Conservation (phyloP, 257 asterid genomes). For the Primulina huaijiensis region DNA sequence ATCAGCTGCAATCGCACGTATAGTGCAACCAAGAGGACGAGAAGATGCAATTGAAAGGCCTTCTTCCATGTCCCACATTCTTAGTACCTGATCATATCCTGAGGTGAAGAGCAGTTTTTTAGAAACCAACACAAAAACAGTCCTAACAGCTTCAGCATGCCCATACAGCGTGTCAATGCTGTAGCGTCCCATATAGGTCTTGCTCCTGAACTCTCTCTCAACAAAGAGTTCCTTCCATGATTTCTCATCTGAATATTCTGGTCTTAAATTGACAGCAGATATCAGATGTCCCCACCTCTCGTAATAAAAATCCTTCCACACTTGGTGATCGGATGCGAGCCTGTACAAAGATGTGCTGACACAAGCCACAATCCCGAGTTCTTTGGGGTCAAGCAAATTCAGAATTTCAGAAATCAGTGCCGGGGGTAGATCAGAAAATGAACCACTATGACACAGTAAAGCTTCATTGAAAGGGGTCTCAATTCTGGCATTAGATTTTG, state of each 20-base stretch:
- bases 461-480: conserved; percentile 39
- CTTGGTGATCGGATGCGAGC: conserved; percentile 74
- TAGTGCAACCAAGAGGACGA: conserved; percentile 82
- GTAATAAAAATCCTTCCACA: conserved; percentile 85
- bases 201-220: conserved; percentile 92
- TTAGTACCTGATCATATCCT: conserved; percentile 85
- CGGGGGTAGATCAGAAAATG: conserved; percentile 77
- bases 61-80: conserved; percentile 97
- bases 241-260: conserved; percentile 51
- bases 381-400: conserved; percentile 79
- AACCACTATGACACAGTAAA: conserved; percentile 24
- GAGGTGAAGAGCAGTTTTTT: conserved; percentile 83
- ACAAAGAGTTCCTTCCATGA: conserved; percentile 87
- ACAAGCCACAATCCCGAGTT: conserved; percentile 84
- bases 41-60: conserved; percentile 80
- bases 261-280: conserved; percentile 34
- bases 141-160: conserved; percentile 84
- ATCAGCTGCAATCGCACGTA: conserved; percentile 93
- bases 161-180: conserved; percentile 75
- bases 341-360: conserved; percentile 60
- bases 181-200: conserved; percentile 78
- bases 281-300: conserved; percentile 92
- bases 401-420: conserved; percentile 77
- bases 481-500: conserved; percentile 29
- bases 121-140: conserved; percentile 67